phyloP scores from a whole-genome alignment of 148 eudicot species.

The Polygonum aviculare region DNA sequence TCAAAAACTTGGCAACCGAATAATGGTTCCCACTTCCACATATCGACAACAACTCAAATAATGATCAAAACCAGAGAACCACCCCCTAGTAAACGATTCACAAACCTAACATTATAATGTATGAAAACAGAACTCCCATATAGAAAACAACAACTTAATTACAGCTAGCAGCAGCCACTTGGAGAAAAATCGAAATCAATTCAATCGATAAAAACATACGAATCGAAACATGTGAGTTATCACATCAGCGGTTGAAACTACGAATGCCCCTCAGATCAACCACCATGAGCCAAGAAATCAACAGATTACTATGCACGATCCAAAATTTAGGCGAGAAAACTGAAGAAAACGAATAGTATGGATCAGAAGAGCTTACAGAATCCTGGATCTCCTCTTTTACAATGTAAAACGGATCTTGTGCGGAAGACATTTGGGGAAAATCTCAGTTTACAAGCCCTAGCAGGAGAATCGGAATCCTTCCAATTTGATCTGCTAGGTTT shows the following conservation, averaged over 20 bases:
- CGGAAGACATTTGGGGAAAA: slow-evolving; percentile 49
- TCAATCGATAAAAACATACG: neutral
- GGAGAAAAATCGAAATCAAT: neutral
- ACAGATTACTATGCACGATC: neutral
- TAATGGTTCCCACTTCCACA: neutral
- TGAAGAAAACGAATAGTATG: neutral
- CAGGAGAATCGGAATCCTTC: neutral
- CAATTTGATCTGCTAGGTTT: neutral
- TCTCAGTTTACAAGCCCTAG: neutral
- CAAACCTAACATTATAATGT: neutral
- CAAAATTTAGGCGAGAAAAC: neutral
- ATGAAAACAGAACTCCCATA: neutral
- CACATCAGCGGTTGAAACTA: neutral
- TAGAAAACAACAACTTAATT: neutral
- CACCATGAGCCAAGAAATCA: neutral
- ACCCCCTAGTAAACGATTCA: neutral
- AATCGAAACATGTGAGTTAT: neutral
- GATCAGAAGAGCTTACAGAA: slow-evolving; percentile 40
- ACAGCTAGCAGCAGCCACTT: neutral
- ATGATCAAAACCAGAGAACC: neutral
- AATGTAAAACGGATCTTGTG: slow-evolving; percentile 91
- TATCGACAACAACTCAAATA: neutral
- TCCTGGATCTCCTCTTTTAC: slow-evolving; percentile 94
- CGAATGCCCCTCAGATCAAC: neutral
- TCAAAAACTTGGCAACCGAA: neutral